Percentiles rank a stretch among this genome's conserved stretches.
phyloP scores from a whole-genome alignment of 129 eudicot species.

The Chrysanthemum seticuspe region DNA sequence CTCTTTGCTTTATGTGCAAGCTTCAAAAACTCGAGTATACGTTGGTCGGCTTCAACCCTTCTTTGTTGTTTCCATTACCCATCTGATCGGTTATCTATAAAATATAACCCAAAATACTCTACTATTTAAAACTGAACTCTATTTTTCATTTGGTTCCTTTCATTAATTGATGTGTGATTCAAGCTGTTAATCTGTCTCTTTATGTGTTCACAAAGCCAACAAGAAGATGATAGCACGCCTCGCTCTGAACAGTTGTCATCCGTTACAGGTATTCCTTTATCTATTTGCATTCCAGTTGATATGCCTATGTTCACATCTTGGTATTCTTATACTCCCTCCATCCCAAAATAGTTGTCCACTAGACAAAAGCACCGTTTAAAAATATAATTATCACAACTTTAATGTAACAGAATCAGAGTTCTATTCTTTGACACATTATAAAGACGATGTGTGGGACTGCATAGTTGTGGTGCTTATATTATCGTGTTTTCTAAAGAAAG shows the following conservation, averaged over 20 bases:
- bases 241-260: constrained; percentile 50
- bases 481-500: no score
- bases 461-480: no score
- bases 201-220: constrained; percentile 48
- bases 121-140: background rate
- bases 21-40: background rate
- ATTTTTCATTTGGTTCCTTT: background rate
- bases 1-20: background rate
- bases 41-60: background rate
- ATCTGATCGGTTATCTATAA: background rate
- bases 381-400: no score
- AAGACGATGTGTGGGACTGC: no score
- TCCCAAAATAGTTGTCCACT: background rate
- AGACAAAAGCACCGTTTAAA: no score
- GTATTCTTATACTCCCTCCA: background rate
- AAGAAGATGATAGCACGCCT: constrained; percentile 46
- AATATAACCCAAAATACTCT: background rate
- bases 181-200: constrained; percentile 18
- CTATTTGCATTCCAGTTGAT: constrained; percentile 4
- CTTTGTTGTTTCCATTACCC: no score
- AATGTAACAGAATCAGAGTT: background rate
- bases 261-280: constrained; percentile 55
- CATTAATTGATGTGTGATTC: background rate
- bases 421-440: background rate
- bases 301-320: background rate